A percentile compares a stretch with the other conserved stretches of the same genome.
These are phyloP conservation scores for Dendrobium huoshanense DNA, from an alignment of 106 monocot species.

Conservation along the genomic window DNA sequence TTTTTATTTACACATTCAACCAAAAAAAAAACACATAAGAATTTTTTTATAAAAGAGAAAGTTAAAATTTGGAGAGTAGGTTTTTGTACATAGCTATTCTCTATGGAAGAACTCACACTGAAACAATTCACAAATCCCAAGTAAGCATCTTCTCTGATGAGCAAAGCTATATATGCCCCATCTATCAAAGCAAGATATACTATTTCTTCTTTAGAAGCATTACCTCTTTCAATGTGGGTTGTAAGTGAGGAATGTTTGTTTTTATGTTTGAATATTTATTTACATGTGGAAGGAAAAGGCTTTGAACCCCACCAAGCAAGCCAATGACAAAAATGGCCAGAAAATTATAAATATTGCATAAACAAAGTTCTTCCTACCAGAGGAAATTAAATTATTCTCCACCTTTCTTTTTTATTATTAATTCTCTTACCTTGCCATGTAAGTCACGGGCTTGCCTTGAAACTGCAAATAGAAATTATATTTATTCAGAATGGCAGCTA, in stretches of 20 bases:
- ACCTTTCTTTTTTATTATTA: not conserved
- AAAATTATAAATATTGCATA: conserved; percentile 9
- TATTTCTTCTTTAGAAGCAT: conserved; percentile 11
- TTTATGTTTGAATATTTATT: not conserved
- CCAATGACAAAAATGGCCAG: conserved; percentile 3
- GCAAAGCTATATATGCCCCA: conserved; percentile 7
- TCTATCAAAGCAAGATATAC: conserved; percentile 6
- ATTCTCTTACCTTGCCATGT: not conserved
- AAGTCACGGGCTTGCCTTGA: conserved; percentile 26
- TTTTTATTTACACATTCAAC: no score
- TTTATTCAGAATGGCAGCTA: not conserved
- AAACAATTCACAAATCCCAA: conserved; percentile 15
- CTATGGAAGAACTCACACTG: no score
- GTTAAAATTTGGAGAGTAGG: no score
- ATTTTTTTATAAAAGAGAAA: no score
- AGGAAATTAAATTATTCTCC: conserved; percentile 10
- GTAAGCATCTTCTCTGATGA: conserved; percentile 3
- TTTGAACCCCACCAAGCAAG: not conserved
- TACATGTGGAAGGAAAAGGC: conserved; percentile 6
- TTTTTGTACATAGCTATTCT: no score
- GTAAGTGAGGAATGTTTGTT: conserved; percentile 15
- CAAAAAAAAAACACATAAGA: no score
- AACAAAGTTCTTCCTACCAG: conserved; percentile 4
- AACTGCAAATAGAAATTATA: conserved; percentile 1
- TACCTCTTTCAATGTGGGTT: conserved; percentile 10